phyloP scores from a whole-genome alignment of 2,329 filamentous ascomycete species.

The Neurospora sp. region DNA sequence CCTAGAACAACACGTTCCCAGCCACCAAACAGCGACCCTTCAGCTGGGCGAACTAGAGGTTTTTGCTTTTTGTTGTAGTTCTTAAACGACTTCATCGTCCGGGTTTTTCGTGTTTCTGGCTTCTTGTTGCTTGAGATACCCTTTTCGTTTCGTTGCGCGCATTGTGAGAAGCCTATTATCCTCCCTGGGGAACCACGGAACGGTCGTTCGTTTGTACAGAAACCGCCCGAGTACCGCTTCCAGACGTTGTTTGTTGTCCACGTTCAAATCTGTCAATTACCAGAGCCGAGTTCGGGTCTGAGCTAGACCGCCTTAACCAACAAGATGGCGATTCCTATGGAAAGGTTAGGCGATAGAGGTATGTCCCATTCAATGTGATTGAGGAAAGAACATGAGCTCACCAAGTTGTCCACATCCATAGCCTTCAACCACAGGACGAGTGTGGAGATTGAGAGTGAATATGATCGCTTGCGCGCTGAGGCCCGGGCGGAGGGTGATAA shows the following conservation, averaged over 20 bases:
- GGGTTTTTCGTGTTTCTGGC: neutral
- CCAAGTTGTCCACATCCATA: conserved; percentile 25
- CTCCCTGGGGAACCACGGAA: neutral
- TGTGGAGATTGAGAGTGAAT: conserved; percentile 67
- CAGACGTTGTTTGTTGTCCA: neutral
- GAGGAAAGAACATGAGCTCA: conserved; percentile 5
- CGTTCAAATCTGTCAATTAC: neutral
- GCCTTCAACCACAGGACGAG: conserved; percentile 67
- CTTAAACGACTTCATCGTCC: neutral
- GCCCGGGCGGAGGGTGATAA: conserved; percentile 73
- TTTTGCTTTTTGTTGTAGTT: neutral
- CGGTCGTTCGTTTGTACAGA: neutral
- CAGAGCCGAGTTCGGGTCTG: neutral
- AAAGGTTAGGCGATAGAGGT: conserved; percentile 35
- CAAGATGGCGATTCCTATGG: conserved; percentile 28
- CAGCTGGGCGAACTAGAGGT: neutral
- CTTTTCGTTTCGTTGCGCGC: neutral
- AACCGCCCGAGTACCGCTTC: neutral
- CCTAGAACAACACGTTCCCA: neutral
- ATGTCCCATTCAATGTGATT: conserved; percentile 15
- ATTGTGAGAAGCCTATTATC: neutral
- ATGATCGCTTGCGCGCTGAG: conserved; percentile 78
- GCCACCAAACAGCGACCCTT: neutral
- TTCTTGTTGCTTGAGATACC: neutral
- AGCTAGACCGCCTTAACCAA: neutral